Evolutionary conservation across 2,329 filamentous ascomycete genomes (phyloP).

Genomic region (Trichoderma brevicompactum): DNA sequence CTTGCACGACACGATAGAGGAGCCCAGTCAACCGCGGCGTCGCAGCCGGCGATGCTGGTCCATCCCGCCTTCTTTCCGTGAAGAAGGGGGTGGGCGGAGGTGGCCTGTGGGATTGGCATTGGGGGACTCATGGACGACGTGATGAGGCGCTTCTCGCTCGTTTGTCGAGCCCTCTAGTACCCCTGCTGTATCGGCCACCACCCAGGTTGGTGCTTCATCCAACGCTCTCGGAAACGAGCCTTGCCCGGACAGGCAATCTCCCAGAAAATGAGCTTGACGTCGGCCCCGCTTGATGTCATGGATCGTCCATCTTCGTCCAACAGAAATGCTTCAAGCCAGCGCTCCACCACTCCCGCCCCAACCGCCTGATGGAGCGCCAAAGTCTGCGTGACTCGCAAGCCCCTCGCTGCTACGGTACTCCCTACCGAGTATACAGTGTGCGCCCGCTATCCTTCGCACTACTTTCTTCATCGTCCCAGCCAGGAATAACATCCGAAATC

Average conservation of each 20-base stretch:
- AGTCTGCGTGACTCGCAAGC: constrained; percentile 23
- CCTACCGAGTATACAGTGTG: neutral
- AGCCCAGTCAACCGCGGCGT: constrained; percentile 23
- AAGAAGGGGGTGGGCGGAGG: constrained; percentile 14
- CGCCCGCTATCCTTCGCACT: neutral
- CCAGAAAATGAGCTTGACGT: constrained; percentile 31
- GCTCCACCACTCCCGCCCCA: constrained; percentile 29
- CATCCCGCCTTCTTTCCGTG: neutral
- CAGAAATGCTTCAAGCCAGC: constrained; percentile 6
- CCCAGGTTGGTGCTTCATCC: constrained; percentile 13
- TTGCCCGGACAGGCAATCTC: constrained; percentile 32
- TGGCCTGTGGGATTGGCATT: constrained; percentile 14
- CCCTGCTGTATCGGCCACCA: constrained; percentile 8
- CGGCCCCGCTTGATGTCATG: constrained; percentile 41
- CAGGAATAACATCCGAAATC: constrained; percentile 24
- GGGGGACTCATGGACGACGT: neutral
- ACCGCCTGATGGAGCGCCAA: constrained; percentile 21
- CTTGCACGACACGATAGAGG: constrained; percentile 11
- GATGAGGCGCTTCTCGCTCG: constrained; percentile 1
- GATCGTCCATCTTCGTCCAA: constrained; percentile 36
- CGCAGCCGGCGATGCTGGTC: constrained; percentile 22
- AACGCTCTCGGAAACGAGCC: constrained; percentile 21
- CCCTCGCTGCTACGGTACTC: constrained; percentile 11
- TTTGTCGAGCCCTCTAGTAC: neutral
- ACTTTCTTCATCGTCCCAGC: constrained; percentile 7